Conservation (phyloP, 2,329 filamentous ascomycete species). For the Colletotrichum liriopes region DNA sequence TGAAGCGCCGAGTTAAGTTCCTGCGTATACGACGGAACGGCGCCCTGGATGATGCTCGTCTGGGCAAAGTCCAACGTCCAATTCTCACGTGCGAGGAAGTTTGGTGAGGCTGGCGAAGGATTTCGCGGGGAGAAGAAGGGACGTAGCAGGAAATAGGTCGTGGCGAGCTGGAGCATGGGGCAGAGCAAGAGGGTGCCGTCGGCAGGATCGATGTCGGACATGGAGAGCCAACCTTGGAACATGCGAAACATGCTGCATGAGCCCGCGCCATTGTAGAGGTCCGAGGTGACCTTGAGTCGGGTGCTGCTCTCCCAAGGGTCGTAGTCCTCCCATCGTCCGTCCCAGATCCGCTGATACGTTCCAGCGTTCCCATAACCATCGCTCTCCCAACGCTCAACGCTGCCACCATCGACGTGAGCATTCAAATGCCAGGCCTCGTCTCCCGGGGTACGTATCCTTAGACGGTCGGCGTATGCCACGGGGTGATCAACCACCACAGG, state of each 20-base stretch:
- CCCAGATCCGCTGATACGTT: slow-evolving; percentile 69
- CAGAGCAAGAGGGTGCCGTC: slow-evolving; percentile 83
- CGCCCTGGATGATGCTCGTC: slow-evolving; percentile 77
- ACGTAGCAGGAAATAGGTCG: slow-evolving; percentile 83
- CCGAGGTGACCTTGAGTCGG: slow-evolving; percentile 67
- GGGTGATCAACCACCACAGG: slow-evolving; percentile 74
- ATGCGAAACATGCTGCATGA: slow-evolving; percentile 73
- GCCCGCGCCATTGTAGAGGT: slow-evolving; percentile 72
- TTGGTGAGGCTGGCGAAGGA: slow-evolving; percentile 52
- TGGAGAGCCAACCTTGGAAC: slow-evolving; percentile 71
- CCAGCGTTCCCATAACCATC: slow-evolving; percentile 75
- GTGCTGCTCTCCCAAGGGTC: slow-evolving; percentile 70
- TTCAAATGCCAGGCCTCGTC: slow-evolving; percentile 67
- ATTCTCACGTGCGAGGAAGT: slow-evolving; percentile 62
- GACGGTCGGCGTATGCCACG: slow-evolving; percentile 78
- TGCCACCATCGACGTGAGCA: slow-evolving; percentile 80
- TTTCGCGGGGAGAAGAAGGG: slow-evolving; percentile 75
- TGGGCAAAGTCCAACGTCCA: slow-evolving; percentile 66
- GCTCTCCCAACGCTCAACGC: slow-evolving; percentile 80
- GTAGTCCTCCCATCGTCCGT: slow-evolving; percentile 69
- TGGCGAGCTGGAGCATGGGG: slow-evolving; percentile 74
- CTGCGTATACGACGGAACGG: slow-evolving; percentile 77
- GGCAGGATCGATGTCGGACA: slow-evolving; percentile 72
- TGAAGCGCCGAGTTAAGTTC: slow-evolving; percentile 79
- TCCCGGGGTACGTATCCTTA: slow-evolving; percentile 75